Percentiles rank a stretch among this genome's conserved stretches.
Conservation (phyloP, 2,329 filamentous ascomycete genomes). For the Ceratocystis diversiconidia region DNA sequence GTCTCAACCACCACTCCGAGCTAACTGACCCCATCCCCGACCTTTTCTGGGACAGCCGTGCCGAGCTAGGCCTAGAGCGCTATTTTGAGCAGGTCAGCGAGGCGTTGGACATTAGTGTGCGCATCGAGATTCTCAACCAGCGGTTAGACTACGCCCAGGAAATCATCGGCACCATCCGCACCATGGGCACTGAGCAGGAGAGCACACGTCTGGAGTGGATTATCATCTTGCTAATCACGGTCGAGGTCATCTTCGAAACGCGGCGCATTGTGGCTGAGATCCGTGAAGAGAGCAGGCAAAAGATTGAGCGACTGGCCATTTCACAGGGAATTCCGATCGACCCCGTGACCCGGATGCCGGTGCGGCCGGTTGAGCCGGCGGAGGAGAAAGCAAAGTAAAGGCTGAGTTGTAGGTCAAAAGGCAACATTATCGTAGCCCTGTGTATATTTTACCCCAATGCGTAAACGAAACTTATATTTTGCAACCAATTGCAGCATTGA, state of each 20-base stretch:
- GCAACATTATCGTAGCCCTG: background rate
- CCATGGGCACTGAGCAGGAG: constrained; percentile 82
- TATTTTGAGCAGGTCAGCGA: constrained; percentile 92
- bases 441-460: background rate
- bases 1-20: constrained; percentile 93
- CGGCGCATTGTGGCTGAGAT: constrained; percentile 56
- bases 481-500: no score
- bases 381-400: background rate
- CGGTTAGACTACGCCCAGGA: constrained; percentile 98
- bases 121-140: constrained; percentile 84
- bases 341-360: constrained; percentile 11
- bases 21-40: constrained; percentile 90
- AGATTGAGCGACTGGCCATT: constrained; percentile 17
- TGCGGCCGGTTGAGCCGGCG: background rate
- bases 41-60: constrained; percentile 86
- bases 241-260: constrained; percentile 83
- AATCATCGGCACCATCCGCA: constrained; percentile 76
- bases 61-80: constrained; percentile 78
- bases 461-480: no score
- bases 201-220: constrained; percentile 83
- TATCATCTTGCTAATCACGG: constrained; percentile 83
- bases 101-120: constrained; percentile 77
- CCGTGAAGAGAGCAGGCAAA: constrained; percentile 26
- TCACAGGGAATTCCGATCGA: constrained; percentile 16
- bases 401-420: background rate